Percentiles rank a stretch among this genome's conserved stretches.
These are phyloP conservation scores for Panellus pusillus DNA, from an alignment of 768 basidiomycete species.

Conservation along the genomic window DNA sequence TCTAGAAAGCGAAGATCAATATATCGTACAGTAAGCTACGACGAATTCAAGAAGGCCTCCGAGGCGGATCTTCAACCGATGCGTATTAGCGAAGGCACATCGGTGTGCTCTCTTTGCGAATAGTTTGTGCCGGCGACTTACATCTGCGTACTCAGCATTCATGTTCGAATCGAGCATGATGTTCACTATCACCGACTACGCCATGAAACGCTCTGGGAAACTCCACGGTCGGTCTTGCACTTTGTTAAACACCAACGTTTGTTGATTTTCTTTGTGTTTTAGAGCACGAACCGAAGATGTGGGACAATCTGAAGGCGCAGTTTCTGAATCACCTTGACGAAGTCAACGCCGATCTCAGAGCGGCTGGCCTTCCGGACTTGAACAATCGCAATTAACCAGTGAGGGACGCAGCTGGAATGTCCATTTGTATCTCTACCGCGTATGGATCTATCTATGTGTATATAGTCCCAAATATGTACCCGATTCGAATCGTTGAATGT, in stretches of 20 bases:
- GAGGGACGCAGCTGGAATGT: background rate
- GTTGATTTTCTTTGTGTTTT: background rate
- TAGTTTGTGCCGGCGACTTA: no score
- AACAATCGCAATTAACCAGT: slow-evolving; percentile 4
- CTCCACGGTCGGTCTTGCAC: slow-evolving; percentile 46
- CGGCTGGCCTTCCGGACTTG: slow-evolving; percentile 36
- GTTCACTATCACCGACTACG: slow-evolving; percentile 64
- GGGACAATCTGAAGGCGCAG: slow-evolving; percentile 57
- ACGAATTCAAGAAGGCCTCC: slow-evolving; percentile 58
- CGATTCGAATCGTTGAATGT: no score
- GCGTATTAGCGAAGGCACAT: slow-evolving; percentile 55
- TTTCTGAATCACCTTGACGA: slow-evolving; percentile 60
- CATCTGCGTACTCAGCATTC: slow-evolving; percentile 38
- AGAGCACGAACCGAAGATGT: slow-evolving; percentile 70
- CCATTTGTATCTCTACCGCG: background rate
- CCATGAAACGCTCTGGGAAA: slow-evolving; percentile 58
- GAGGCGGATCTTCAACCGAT: slow-evolving; percentile 51
- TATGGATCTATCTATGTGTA: background rate
- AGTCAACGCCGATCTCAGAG: slow-evolving; percentile 50
- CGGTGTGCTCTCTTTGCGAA: slow-evolving; percentile 31
- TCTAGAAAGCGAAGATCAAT: background rate
- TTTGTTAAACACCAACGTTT: background rate
- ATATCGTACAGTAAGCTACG: slow-evolving; percentile 48
- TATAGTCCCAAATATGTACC: background rate
- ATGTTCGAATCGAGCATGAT: slow-evolving; percentile 68